Conservation (phyloP, 2,329 filamentous ascomycete genomes). For the Atkinsonella hypoxylon region DNA sequence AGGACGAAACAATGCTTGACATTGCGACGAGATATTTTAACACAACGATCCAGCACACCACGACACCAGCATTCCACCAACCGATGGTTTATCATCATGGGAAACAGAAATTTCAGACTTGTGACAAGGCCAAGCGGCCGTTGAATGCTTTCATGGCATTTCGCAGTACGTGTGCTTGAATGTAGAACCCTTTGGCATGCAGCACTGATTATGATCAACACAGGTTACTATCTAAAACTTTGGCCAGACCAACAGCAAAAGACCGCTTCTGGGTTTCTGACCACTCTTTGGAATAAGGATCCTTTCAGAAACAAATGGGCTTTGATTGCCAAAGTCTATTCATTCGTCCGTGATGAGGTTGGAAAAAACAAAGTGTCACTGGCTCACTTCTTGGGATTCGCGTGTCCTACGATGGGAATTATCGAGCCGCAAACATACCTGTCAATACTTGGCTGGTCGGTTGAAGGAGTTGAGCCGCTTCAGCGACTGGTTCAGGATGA, state of each 20-base stretch:
- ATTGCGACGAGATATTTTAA: slow-evolving; percentile 11
- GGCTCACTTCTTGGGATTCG: slow-evolving; percentile 32
- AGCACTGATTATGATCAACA: slow-evolving; percentile 2
- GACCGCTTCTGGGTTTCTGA: slow-evolving; percentile 36
- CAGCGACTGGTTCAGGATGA: slow-evolving; percentile 11
- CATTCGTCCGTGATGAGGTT: slow-evolving; percentile 36
- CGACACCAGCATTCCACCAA: not conserved
- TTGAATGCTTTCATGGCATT: slow-evolving; percentile 23
- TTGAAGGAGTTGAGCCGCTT: slow-evolving; percentile 18
- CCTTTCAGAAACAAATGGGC: slow-evolving; percentile 38
- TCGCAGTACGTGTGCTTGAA: slow-evolving; percentile 14
- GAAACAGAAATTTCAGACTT: not conserved
- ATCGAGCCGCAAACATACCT: slow-evolving; percentile 33
- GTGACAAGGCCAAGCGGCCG: slow-evolving; percentile 15
- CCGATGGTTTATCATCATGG: not conserved
- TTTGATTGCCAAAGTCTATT: slow-evolving; percentile 43
- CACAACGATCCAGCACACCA: not conserved
- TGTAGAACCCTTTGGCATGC: no score
- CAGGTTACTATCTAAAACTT: slow-evolving; percentile 34
- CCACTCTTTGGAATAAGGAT: slow-evolving; percentile 36
- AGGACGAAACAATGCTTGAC: slow-evolving; percentile 12
- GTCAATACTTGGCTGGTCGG: slow-evolving; percentile 31
- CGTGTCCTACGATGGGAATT: slow-evolving; percentile 34
- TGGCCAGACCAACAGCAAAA: slow-evolving; percentile 38
- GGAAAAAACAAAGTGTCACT: slow-evolving; percentile 34